phyloP scores from a whole-genome alignment of 1,139 yeast species.

The Geotrichum siamense region DNA sequence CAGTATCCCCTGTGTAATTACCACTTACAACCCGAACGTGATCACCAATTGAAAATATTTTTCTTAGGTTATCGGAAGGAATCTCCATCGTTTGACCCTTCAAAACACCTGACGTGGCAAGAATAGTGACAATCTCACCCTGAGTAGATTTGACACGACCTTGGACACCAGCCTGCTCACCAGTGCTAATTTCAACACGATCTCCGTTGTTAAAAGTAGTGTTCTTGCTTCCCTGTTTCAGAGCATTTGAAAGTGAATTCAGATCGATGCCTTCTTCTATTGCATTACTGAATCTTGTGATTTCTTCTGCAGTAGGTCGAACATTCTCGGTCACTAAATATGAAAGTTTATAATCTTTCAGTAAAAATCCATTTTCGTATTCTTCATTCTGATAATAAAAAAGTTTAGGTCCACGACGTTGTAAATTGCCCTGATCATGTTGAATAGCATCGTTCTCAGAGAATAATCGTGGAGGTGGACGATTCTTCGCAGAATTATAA shows the following conservation, averaged over 20 bases:
- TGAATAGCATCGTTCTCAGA: conserved; percentile 53
- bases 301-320: conserved; percentile 80
- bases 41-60: conserved; percentile 85
- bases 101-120: conserved; percentile 47
- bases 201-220: conserved; percentile 86
- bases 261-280: conserved; percentile 81
- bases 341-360: conserved; percentile 78
- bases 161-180: conserved; percentile 86
- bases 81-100: conserved; percentile 51
- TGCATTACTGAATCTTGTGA: conserved; percentile 68
- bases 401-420: conserved; percentile 66
- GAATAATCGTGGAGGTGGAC: conserved; percentile 82
- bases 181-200: conserved; percentile 80
- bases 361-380: conserved; percentile 79
- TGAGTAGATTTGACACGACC: conserved; percentile 72
- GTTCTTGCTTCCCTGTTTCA: conserved; percentile 56
- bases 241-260: conserved; percentile 73
- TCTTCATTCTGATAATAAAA: conserved; percentile 81
- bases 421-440: conserved; percentile 51
- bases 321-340: conserved; percentile 77
- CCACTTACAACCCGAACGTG: conserved; percentile 92
- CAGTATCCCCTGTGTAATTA: conserved; percentile 87
- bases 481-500: conserved; percentile 45
- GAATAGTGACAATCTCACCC: conserved; percentile 56
- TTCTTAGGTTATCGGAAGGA: conserved; percentile 75